phyloP scores from a whole-genome alignment of 345 rosid genomes.

The Crucihimalaya himalaica region DNA sequence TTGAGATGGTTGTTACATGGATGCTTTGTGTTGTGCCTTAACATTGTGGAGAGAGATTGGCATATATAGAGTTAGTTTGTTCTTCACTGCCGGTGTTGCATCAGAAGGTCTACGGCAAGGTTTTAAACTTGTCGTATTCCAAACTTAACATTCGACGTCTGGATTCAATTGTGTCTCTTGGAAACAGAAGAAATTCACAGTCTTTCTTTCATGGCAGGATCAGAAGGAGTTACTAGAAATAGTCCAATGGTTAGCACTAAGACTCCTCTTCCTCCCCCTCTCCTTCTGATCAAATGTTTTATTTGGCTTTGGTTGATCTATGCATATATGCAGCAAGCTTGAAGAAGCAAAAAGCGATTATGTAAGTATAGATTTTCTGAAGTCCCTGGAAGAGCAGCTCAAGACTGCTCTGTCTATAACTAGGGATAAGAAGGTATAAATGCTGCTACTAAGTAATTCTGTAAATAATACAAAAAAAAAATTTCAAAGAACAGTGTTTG shows the following conservation, averaged over 20 bases:
- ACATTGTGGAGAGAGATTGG: neutral
- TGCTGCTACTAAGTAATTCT: slow-evolving; percentile 6
- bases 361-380: no score
- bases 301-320: no score
- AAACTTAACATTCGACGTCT: neutral
- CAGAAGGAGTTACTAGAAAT: no score
- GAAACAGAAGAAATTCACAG: neutral
- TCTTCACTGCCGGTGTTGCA: neutral
- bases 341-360: no score
- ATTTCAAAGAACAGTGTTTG: neutral
- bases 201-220: no score
- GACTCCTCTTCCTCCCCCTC: no score
- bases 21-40: neutral
- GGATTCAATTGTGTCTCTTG: neutral
- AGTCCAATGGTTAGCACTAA: no score
- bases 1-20: neutral
- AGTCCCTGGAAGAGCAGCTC: slow-evolving; percentile 27
- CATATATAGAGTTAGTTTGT: neutral
- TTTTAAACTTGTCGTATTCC: neutral
- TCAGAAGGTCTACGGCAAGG: neutral
- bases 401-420: slow-evolving; percentile 26
- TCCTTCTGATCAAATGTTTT: no score
- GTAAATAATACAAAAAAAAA: neutral
- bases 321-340: no score
- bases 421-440: slow-evolving; percentile 37